Conservation (phyloP, 2,329 filamentous ascomycete species). For the Orbilia ellipsospora region DNA sequence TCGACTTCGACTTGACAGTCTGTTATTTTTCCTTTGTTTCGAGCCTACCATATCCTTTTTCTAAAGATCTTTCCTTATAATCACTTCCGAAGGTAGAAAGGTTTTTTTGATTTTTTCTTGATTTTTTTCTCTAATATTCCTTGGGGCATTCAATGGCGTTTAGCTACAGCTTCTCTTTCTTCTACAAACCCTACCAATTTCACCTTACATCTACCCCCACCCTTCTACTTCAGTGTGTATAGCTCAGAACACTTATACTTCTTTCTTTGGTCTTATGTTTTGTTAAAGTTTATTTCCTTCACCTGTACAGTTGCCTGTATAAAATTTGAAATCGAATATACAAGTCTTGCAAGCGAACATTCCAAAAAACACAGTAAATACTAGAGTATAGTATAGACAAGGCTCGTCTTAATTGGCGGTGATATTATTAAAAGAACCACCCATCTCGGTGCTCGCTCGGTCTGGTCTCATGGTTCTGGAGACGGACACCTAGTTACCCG, state of each 20-base stretch:
- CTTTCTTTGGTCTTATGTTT: constrained; percentile 13
- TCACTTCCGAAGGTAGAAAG: constrained; percentile 34
- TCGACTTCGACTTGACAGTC: constrained; percentile 19
- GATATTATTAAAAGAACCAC: background rate
- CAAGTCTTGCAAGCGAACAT: background rate
- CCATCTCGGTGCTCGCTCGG: background rate
- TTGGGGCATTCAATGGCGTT: constrained; percentile 55
- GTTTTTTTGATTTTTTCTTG: constrained; percentile 4
- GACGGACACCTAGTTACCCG: constrained; percentile 3
- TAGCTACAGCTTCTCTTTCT: constrained; percentile 18
- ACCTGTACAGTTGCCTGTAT: constrained; percentile 43
- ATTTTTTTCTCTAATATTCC: constrained; percentile 28
- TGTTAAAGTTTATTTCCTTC: constrained; percentile 3
- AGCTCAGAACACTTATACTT: constrained; percentile 15
- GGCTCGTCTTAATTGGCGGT: background rate
- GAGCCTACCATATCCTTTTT: constrained; percentile 13
- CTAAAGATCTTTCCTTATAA: constrained; percentile 19
- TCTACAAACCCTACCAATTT: background rate
- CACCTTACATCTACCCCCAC: background rate
- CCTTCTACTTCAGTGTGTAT: constrained; percentile 17
- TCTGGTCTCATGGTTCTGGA: background rate
- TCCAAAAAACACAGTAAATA: background rate
- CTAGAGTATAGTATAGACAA: background rate
- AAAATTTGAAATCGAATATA: constrained; percentile 31
- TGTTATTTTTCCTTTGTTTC: constrained; percentile 25